Evolutionary conservation across 2,329 filamentous ascomycete genomes (phyloP), one percentile per base, ranked within the genome.

Genomic region (Magnaporthales sp.): DNA sequence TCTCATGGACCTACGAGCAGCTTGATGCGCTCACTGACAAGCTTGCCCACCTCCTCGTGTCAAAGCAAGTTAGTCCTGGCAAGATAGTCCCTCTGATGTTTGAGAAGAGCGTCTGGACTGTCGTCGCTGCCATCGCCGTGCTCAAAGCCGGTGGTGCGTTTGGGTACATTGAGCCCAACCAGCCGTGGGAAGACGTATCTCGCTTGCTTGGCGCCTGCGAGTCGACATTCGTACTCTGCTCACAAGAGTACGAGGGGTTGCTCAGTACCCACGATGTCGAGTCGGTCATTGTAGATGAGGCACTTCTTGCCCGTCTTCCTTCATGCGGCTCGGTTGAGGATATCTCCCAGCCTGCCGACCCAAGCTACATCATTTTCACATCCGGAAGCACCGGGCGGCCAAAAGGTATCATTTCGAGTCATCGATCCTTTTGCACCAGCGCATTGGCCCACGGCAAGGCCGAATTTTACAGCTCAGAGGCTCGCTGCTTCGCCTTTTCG

Each of bases 381-480:
- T 86, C 84, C 24, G 82, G 82, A 38, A 87, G 84, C 22, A 87
- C 85, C 0, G 84, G 84, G 7, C 79, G 78, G 26, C 84, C 84
- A 1, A 87, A 87, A 71, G 85, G 85, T 1, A 85, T 87, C 11
- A 82, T 87, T 71, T 79, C 87, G 26, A 81, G 79, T 24, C 86
- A 88, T 68, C 27, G 26, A 5, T 60, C 46, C 13, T 60, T 26
- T 27, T 60, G 56, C 56, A 60, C 56, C 24, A 60, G 56, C 26
- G 22, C 22, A 15, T 19, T 60, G 24, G 68, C 67, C 11, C 67
- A 70, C 8, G 68, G 68, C 5, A 69, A 70, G 13, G 29, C 29
- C 30, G 27, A 66, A 31, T 96, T 93, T 27, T 98, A 94, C 51
- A 95, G 64, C 98, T 98, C 77, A 30, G 56, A 29, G 26, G n/a